Conservation (phyloP, 2,329 filamentous ascomycete species). For the Claviceps humidiphila region DNA sequence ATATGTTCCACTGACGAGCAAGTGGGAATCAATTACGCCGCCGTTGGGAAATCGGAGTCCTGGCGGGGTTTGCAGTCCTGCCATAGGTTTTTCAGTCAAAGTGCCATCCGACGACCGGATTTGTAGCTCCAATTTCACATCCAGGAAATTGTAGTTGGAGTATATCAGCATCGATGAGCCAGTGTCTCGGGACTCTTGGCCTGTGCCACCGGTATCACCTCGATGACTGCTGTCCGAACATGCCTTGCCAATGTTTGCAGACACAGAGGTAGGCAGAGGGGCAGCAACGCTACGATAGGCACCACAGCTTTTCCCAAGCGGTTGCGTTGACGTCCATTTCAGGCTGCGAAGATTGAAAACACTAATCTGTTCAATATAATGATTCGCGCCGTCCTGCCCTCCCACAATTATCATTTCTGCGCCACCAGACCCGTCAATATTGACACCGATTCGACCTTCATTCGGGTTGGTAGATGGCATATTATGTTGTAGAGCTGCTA, state of each 20-base stretch:
- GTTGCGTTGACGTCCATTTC: slow-evolving; percentile 86
- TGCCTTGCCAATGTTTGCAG: slow-evolving; percentile 52
- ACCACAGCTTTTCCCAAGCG: slow-evolving; percentile 82
- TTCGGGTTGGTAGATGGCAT: slow-evolving; percentile 71
- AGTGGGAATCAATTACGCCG: slow-evolving; percentile 87
- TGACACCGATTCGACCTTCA: slow-evolving; percentile 75
- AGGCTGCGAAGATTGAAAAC: slow-evolving; percentile 92
- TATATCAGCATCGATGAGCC: slow-evolving; percentile 84
- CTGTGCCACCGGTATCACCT: slow-evolving; percentile 30
- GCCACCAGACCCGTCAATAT: slow-evolving; percentile 79
- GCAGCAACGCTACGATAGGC: slow-evolving; percentile 93
- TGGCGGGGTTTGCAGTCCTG: slow-evolving; percentile 72
- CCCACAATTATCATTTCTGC: slow-evolving; percentile 97
- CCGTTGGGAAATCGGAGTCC: slow-evolving; percentile 92
- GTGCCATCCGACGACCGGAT: slow-evolving; percentile 73
- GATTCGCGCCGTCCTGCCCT: slow-evolving; percentile 92
- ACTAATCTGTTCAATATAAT: slow-evolving; percentile 97
- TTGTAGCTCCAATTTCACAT: slow-evolving; percentile 91
- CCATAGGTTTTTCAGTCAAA: slow-evolving; percentile 80
- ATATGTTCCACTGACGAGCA: slow-evolving; percentile 95
- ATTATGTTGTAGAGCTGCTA: slow-evolving; percentile 83
- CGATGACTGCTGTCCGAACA: slow-evolving; percentile 28
- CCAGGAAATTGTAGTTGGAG: slow-evolving; percentile 97
- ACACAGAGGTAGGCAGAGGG: slow-evolving; percentile 56
- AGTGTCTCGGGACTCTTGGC: slow-evolving; percentile 40